Base-by-base conservation (phyloP, 75 land plant species). In the Pinus taeda region DNA sequence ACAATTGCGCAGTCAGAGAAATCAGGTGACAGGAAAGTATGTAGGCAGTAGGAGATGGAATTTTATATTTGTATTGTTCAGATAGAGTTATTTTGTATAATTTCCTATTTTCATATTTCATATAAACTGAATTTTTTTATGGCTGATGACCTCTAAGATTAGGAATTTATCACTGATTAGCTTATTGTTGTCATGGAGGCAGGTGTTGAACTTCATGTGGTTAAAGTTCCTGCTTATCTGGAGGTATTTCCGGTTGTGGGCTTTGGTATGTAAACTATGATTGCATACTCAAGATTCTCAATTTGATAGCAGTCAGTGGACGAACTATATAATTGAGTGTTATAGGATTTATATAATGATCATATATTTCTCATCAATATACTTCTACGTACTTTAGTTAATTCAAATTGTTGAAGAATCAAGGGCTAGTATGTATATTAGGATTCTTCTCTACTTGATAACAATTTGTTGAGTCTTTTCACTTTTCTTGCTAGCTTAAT, bases 151-250 rank as follows among this genome's bases (percentile, higher is more conserved):
- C 49, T 76, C 75, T 75, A 45, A 79, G 64, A 22, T 57, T 57
- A 49, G 56, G 33, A 26, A 71, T 36, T 26, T 21, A 73, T 39
- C 11, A n/a, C 57, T 77, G 56, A 75, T 20, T 42, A 30, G 63
- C 15, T 60, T 22, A 24, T 59, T 61, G 82, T 53, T 79, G 78
- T 37, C 33, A 33, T 8, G 12, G 22, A 29, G 21, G 37, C 83
- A 95, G 98, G 98, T 95, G 18, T 65, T 95, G 58, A 93, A 92
- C 80, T 94, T 96, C 79, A 93, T 95, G 96, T 95, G 98, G 98
- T 81, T 95, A 30, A 95, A 95, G 78, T 95, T 95, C 80, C 73
- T 95, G 20, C 90, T 95, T 11, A 93, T 95, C 30, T 95, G 98
- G 98, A 92, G 98, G 73, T 95, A 86, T 75, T 95, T 95, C 78